A percentile compares a stretch with the other conserved stretches of the same genome.
These are phyloP conservation scores for Russula olivacea DNA, from an alignment of 768 basidiomycete species.

Conservation along the genomic window DNA sequence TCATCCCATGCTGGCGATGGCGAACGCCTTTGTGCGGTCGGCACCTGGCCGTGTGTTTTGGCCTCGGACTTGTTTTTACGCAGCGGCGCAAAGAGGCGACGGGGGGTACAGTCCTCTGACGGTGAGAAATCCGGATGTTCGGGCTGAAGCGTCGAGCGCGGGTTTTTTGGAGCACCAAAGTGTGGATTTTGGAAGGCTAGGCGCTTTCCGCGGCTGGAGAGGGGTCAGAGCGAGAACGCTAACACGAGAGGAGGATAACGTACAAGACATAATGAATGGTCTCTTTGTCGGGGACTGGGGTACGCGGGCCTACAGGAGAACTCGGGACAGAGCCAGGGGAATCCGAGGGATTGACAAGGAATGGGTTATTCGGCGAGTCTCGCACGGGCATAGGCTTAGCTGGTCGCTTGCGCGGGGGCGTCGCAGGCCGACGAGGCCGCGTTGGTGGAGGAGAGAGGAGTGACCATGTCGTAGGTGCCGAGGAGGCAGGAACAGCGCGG, in stretches of 20 bases:
- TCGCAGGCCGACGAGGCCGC: conserved; percentile 20
- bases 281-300: conserved; percentile 19
- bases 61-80: neutral
- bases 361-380: conserved; percentile 26
- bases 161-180: conserved; percentile 12
- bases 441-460: conserved; percentile 25
- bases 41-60: neutral
- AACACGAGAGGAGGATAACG: neutral
- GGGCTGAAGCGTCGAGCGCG: conserved; percentile 19
- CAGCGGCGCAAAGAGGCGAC: conserved; percentile 19
- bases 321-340: conserved; percentile 21
- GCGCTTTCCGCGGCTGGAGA: conserved; percentile 23
- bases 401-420: conserved; percentile 19
- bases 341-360: conserved; percentile 19
- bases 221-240: neutral
- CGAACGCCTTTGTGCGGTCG: conserved; percentile 7
- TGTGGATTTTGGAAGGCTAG: conserved; percentile 24
- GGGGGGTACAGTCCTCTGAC: conserved; percentile 24
- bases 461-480: conserved; percentile 12
- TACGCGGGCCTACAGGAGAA: conserved; percentile 23
- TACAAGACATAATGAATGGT: conserved; percentile 25
- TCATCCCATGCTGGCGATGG: conserved; percentile 12
- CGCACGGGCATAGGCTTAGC: conserved; percentile 23
- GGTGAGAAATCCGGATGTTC: conserved; percentile 26
- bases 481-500: conserved; percentile 20